These are phyloP conservation scores for Simplicillium sp. DNA, from an alignment of 2,329 filamentous ascomycete species.

Conservation along the genomic window DNA sequence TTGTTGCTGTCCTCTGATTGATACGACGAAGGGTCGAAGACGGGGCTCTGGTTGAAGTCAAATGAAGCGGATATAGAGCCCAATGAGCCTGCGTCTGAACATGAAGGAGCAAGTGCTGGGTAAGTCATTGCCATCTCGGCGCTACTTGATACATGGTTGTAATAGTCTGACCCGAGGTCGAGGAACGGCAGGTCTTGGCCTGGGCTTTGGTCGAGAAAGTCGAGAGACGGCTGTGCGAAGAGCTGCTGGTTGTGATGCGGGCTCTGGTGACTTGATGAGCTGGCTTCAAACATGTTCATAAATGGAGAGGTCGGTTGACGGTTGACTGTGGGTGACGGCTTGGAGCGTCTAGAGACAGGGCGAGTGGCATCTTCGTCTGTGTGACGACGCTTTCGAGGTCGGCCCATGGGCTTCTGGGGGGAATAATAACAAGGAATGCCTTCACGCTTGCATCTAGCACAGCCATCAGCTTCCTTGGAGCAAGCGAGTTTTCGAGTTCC, in stretches of 20 bases:
- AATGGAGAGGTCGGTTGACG: neutral
- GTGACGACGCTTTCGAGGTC: slow-evolving; percentile 47
- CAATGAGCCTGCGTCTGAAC: neutral
- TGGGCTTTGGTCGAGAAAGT: slow-evolving; percentile 21
- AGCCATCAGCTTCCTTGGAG: slow-evolving; percentile 51
- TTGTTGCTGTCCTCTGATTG: neutral
- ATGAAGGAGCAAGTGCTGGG: neutral
- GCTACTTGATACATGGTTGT: slow-evolving; percentile 1
- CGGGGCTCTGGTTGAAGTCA: neutral
- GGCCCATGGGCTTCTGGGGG: slow-evolving; percentile 56
- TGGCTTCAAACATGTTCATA: too few relatives aligned
- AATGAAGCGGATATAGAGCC: neutral
- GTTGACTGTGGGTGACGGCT: neutral
- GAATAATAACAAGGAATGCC: slow-evolving; percentile 52
- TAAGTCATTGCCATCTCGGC: neutral
- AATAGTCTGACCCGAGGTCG: slow-evolving; percentile 18
- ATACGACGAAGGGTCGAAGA: neutral
- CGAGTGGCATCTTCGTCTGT: slow-evolving; percentile 15
- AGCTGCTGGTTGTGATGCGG: neutral
- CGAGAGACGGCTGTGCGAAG: slow-evolving; percentile 20
- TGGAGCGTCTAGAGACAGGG: neutral
- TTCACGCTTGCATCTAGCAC: slow-evolving; percentile 48
- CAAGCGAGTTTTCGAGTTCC: slow-evolving; percentile 56
- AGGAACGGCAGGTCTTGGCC: slow-evolving; percentile 22
- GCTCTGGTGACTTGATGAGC: neutral